Percentiles rank a stretch among this genome's conserved stretches.
phyloP scores from a whole-genome alignment of 2,329 filamentous ascomycete species.

The Cercospora sp. region DNA sequence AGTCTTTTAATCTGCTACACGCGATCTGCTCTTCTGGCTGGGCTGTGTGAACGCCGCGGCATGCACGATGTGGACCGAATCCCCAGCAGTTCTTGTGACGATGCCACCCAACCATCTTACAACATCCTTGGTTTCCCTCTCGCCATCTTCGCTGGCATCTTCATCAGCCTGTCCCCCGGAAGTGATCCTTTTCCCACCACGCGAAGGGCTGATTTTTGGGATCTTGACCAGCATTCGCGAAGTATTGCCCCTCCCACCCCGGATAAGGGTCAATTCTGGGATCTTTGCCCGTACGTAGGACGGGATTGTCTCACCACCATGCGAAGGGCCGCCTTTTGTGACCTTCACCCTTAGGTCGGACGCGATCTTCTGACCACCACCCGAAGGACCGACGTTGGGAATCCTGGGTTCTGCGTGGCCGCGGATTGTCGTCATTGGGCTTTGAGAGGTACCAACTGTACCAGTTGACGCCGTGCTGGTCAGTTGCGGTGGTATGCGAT shows the following conservation, averaged over 20 bases:
- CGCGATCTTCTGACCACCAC: neutral
- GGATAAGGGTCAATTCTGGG: too few relatives aligned
- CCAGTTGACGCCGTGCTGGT: neutral
- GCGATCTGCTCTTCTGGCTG: neutral
- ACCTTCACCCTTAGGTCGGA: neutral
- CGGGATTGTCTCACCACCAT: neutral
- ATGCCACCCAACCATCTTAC: neutral
- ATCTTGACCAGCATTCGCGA: too few relatives aligned
- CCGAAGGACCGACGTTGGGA: neutral
- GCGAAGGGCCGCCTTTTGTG: neutral
- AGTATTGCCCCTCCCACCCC: too few relatives aligned
- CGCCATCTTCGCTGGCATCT: neutral
- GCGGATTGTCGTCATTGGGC: neutral
- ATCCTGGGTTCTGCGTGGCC: too few relatives aligned
- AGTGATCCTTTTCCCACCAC: neutral
- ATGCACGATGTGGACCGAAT: neutral
- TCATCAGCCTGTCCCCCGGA: neutral
- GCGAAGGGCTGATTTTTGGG: neutral
- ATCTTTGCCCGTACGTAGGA: too few relatives aligned
- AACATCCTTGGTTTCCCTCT: neutral
- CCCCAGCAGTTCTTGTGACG: neutral
- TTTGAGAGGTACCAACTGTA: neutral
- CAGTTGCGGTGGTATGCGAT: neutral
- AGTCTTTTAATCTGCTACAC: neutral
- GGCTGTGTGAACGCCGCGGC: neutral